phyloP scores from a whole-genome alignment of 352 stramenopile genomes.

The Globisporangium acanthophoron region DNA sequence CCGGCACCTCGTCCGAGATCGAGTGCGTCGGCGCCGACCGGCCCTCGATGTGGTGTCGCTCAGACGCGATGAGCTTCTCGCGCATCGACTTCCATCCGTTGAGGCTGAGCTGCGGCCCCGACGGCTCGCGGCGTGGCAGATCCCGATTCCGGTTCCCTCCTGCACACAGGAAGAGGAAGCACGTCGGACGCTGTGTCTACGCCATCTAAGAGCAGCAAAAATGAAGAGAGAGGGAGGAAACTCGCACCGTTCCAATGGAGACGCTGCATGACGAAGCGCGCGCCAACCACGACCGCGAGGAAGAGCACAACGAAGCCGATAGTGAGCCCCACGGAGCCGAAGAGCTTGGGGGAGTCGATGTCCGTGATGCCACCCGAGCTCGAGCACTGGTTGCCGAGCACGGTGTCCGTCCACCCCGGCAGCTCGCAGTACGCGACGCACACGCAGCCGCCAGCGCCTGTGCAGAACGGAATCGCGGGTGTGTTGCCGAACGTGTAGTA shows the following conservation, averaged over 20 bases:
- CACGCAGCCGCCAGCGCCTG: constrained; percentile 31
- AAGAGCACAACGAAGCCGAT: constrained; percentile 10
- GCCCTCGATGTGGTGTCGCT: constrained; percentile 20
- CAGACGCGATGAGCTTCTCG: constrained; percentile 48
- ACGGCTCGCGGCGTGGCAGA: constrained; percentile 4
- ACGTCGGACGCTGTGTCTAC: neutral
- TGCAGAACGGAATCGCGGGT: constrained; percentile 22
- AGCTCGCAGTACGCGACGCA: constrained; percentile 34
- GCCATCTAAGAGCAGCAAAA: neutral
- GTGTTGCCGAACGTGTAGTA: constrained; percentile 20
- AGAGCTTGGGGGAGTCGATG: neutral
- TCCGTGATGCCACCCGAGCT: constrained; percentile 1
- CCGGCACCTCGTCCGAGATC: constrained; percentile 2
- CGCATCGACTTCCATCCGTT: constrained; percentile 46
- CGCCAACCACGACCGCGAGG: constrained; percentile 5
- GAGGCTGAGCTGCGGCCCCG: constrained; percentile 35
- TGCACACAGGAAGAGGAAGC: neutral
- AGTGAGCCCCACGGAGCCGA: constrained; percentile 2
- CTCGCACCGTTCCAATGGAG: constrained; percentile 8
- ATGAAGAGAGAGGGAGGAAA: neutral
- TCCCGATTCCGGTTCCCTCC: neutral
- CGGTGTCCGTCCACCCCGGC: constrained; percentile 15
- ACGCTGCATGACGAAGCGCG: constrained; percentile 9
- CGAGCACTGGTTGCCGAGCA: constrained; percentile 25
- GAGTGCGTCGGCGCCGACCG: constrained; percentile 7